These are phyloP conservation scores for Nannochloropsis gaditana DNA, from an alignment of 108 stramenopile species.

Conservation along the genomic window DNA sequence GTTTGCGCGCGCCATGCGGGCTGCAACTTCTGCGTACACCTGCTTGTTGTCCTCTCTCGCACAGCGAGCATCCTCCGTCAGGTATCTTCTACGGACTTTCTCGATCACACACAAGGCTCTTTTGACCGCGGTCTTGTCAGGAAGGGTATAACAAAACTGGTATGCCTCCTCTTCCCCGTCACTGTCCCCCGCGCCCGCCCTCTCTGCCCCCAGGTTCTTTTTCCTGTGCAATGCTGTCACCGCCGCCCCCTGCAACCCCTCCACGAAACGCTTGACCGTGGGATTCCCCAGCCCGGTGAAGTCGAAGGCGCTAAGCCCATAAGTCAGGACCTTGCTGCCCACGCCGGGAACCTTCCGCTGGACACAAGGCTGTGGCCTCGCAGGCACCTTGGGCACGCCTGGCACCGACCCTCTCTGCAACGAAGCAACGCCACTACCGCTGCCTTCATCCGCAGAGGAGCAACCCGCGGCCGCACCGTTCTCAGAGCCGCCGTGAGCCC, in stretches of 20 bases:
- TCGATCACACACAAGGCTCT: neutral
- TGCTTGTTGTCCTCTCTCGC: neutral
- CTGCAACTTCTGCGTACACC: neutral
- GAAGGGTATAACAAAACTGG: neutral
- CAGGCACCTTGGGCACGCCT: neutral
- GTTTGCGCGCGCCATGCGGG: neutral
- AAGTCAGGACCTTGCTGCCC: neutral
- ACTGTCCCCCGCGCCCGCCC: neutral
- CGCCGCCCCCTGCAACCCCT: neutral
- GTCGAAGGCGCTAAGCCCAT: conserved; percentile 9
- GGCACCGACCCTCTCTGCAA: neutral
- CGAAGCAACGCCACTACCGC: neutral
- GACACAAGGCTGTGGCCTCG: neutral
- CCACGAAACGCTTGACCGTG: neutral
- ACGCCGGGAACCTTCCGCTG: neutral
- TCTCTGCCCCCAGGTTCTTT: neutral
- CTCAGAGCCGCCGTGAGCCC: too few species aligned
- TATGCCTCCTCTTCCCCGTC: neutral
- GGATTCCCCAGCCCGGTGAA: neutral
- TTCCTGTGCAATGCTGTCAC: neutral
- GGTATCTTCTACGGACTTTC: neutral
- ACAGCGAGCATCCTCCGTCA: neutral
- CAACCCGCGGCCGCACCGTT: neutral
- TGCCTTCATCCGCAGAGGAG: neutral
- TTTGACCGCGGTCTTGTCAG: neutral